Percentiles rank a stretch among this genome's conserved stretches.
Conservation (phyloP, 1,284 basidiomycete species). For the Apiotrichum akiyoshidainum region DNA sequence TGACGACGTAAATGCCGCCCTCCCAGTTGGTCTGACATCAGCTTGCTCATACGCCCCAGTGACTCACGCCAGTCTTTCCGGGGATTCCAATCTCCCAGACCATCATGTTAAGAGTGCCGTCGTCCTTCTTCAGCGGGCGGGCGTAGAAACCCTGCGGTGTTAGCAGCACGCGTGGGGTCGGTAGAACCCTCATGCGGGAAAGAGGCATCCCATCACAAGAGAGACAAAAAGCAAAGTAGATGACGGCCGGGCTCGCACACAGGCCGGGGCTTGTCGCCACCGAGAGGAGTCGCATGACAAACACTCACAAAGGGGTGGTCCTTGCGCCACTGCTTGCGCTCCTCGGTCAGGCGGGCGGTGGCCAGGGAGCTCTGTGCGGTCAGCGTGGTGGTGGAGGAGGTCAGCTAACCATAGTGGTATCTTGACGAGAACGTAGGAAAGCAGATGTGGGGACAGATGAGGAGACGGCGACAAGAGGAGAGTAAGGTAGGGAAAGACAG, state of each 20-base stretch:
- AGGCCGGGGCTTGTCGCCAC: no score
- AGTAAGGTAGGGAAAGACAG: no score
- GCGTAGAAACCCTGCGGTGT: conserved; percentile 85
- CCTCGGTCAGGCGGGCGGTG: conserved; percentile 62
- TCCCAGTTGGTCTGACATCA: conserved; percentile 86
- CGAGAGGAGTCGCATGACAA: background rate
- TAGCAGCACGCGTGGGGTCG: background rate
- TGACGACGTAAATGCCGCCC: conserved; percentile 86
- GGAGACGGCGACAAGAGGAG: background rate
- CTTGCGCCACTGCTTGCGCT: conserved; percentile 98
- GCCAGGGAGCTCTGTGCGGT: conserved; percentile 28
- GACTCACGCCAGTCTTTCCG: conserved; percentile 72
- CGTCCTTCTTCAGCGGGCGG: conserved; percentile 78
- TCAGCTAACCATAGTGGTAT: background rate
- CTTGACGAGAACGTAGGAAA: background rate
- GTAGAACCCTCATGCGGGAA: background rate
- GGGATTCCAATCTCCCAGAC: conserved; percentile 98
- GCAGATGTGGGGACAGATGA: background rate
- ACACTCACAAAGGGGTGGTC: conserved; percentile 94
- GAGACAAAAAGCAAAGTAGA: no score
- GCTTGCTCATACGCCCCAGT: conserved; percentile 2
- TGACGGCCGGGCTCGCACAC: background rate
- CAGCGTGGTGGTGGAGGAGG: background rate
- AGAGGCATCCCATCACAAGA: no score
- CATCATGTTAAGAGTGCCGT: conserved; percentile 94